These are phyloP conservation scores for Xylariaceae sp. DNA, from an alignment of 2,329 filamentous ascomycete species.

Conservation along the genomic window DNA sequence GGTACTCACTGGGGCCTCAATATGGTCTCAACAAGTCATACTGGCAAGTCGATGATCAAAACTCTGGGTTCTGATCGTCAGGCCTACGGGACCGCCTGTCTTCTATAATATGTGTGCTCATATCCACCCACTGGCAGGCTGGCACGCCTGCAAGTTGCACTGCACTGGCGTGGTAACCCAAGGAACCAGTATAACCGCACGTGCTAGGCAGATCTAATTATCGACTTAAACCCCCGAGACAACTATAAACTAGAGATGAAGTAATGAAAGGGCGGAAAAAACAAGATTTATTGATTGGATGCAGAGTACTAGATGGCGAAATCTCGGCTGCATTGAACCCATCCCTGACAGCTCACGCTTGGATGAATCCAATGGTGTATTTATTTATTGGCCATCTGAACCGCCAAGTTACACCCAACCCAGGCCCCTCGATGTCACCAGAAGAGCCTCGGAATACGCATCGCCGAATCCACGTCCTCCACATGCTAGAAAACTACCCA, in stretches of 20 bases:
- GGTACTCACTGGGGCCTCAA: constrained; percentile 16
- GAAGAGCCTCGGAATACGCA: constrained; percentile 27
- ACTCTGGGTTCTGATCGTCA: neutral
- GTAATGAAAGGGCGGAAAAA: constrained; percentile 17
- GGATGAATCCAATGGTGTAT: constrained; percentile 3
- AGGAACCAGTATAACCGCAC: constrained; percentile 6
- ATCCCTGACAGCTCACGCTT: constrained; percentile 10
- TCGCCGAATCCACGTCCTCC: constrained; percentile 27
- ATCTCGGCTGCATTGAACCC: constrained; percentile 20
- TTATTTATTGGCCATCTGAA: constrained; percentile 11
- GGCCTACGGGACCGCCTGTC: constrained; percentile 4
- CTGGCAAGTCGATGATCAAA: neutral
- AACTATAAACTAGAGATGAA: constrained; percentile 20
- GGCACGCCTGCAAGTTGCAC: constrained; percentile 8
- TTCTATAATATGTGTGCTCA: constrained; percentile 12
- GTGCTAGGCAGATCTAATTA: constrained; percentile 9
- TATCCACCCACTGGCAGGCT: neutral
- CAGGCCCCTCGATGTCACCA: constrained; percentile 8
- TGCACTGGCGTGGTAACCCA: constrained; percentile 7
- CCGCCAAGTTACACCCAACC: constrained; percentile 11
- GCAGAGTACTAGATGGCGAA: constrained; percentile 24
- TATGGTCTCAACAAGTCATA: constrained; percentile 13
- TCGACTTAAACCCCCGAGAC: constrained; percentile 23
- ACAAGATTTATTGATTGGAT: constrained; percentile 28
- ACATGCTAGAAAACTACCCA: constrained; percentile 15